Base-by-base conservation (phyloP, 148 eudicot species). In the Suaeda aralocaspica region DNA sequence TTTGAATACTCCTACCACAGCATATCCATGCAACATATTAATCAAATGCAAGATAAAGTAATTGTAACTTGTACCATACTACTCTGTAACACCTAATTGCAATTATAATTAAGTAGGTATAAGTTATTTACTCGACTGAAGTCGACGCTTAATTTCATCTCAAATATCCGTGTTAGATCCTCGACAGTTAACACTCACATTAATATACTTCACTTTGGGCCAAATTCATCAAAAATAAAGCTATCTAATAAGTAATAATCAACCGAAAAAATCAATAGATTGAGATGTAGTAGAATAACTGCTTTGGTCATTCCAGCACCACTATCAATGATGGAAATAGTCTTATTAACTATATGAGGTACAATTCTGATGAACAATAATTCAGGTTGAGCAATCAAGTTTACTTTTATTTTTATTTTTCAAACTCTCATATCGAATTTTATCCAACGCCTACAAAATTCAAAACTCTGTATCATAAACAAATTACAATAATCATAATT, bases 291-390 rank as follows among this genome's bases (percentile, higher is more conserved):
- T 13, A 5, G 22, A 4, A 5, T 79, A 91, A 89, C 94, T 81
- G 97, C 89, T 88, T 91, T 91, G 39, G 97, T 91, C 97, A 91
- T 88, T 25, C 97, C 97, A 33, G 86, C 19, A 33, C 92, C 97
- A 56, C 91, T 86, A 55, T 91, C 97, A 26, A 91, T 91, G 44
- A 88, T 88, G 0, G 97, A 80, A n/a, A 91, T 83, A 5, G 97
- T 88, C 62, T 86, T 88, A 76, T 87, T 88, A 24, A 57, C 76
- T 84, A 88, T 91, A 52, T 91, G 92, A 15, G 97, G 90, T 30
- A 91, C 90, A 21, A 91, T 45, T 51, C 97, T 77, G 49, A 91
- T 91, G 84, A 88, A 87, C 71, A 91, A 68, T 75, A n/a, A n/a
- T n/a, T 91, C 92, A 1, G 95, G 95, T 51, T 89, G 95, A 9